Evolutionary conservation across 495 filamentous ascomycete species (phyloP), one percentile per base, ranked within the genome.

Genomic region (Tetracladium marchalianum): DNA sequence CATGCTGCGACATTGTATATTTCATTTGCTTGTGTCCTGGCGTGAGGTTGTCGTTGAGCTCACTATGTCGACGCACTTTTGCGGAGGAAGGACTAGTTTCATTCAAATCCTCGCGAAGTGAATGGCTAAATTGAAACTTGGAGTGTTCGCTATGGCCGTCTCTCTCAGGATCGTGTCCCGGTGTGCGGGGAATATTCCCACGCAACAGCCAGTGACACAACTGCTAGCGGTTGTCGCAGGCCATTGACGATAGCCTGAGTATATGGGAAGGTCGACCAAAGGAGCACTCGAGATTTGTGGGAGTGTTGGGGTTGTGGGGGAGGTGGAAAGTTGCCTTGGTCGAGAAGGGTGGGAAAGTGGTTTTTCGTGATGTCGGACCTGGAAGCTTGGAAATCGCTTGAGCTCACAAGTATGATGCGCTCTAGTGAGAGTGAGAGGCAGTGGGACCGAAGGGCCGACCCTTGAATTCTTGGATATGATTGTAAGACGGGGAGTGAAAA

Each of bases 131-230:
- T 27, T 27, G 7, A 7, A 27, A 27, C 3, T 7, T 27, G 22
- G 7, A 27, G 22, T 39, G 43, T 37, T 22, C 38, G 41, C 51
- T 43, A 39, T 50, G 40, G 47, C 39, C 44, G 48, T 46, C 36
- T 46, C 36, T 22, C 43, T 41, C 45, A 51, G 44, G 52, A 43
- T 54, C 49, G 57, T 57, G 57, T 55, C 62, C 64, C 62, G 62
- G 61, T 70, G 65, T 73, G 71, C 71, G 72, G 71, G 70, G 70
- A 72, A 69, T 53, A 56, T 56, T 65, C 70, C 66, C 68, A 64
- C 68, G 66, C 68, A 67, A 62, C 63, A 65, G 68, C 69, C 52
- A 55, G 49, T 47, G 51, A 60, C 54, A 55, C 57, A 51, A 39
- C 51, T 54, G 42, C 64, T 71, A 72, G 51, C 59, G 63, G 58